Percentiles rank a stretch among this genome's conserved stretches.
Evolutionary conservation across 805 yeast species (phyloP).

Genomic region (Ascoidea asiatica): DNA sequence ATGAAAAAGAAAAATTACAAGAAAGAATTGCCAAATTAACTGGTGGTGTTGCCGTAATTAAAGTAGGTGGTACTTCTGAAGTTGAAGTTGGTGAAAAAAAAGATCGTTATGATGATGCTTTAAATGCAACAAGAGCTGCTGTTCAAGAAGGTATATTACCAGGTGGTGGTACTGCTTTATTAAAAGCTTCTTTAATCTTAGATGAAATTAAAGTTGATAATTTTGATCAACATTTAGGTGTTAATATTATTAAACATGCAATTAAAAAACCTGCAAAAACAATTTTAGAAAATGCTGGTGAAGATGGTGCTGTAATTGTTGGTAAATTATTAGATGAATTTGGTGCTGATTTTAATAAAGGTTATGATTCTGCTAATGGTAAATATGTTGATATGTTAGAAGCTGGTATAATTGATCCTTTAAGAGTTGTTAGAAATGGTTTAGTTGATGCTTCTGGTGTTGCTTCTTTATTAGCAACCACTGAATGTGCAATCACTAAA

Average conservation of each 20-base stretch:
- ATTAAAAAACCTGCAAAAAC: slow-evolving; percentile 92
- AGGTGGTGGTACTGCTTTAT: slow-evolving; percentile 98
- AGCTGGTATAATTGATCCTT: slow-evolving; percentile 96
- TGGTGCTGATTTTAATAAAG: slow-evolving; percentile 69
- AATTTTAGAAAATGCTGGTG: slow-evolving; percentile 93
- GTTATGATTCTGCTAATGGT: slow-evolving; percentile 87
- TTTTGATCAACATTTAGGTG: slow-evolving; percentile 95
- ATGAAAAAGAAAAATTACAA: slow-evolving; percentile 93
- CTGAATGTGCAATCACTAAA: slow-evolving; percentile 96
- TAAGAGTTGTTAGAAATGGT: slow-evolving; percentile 94
- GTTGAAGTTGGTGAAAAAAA: slow-evolving; percentile 99
- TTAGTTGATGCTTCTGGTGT: slow-evolving; percentile 95
- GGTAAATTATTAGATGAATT: slow-evolving; percentile 55
- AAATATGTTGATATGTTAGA: slow-evolving; percentile 92
- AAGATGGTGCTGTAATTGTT: slow-evolving; percentile 92
- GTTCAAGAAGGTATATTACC: slow-evolving; percentile 97
- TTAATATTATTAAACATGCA: slow-evolving; percentile 83
- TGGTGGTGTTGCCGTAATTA: slow-evolving; percentile 96
- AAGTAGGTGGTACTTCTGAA: slow-evolving; percentile 95
- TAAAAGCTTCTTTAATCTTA: slow-evolving; percentile 76
- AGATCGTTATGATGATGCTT: slow-evolving; percentile 96
- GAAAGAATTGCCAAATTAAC: slow-evolving; percentile 94
- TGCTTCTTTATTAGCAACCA: slow-evolving; percentile 91
- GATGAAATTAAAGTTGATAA: slow-evolving; percentile 62
- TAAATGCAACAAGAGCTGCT: slow-evolving; percentile 98